Percentiles rank a stretch among this genome's conserved stretches.
Evolutionary conservation across 1,284 basidiomycete species (phyloP).

Genomic region (Apiotrichum gamsii): DNA sequence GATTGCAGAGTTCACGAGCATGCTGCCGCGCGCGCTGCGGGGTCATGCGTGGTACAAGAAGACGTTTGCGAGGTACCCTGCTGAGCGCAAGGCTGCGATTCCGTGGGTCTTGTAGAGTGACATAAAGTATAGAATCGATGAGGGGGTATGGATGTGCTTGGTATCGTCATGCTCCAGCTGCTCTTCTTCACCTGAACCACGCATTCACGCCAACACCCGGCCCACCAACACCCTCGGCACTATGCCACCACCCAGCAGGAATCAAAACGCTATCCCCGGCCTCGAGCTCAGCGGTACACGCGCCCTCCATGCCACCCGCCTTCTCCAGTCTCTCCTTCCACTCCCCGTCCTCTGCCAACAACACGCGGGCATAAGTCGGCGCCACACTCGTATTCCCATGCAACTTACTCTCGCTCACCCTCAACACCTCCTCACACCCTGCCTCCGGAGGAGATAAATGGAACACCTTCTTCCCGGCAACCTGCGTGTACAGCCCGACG

Average conservation of each 20-base stretch:
- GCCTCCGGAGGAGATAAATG: conserved; percentile 33
- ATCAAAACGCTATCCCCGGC: conserved; percentile 38
- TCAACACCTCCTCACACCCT: conserved; percentile 16
- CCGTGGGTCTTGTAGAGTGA: conserved; percentile 56
- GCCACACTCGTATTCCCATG: conserved; percentile 5
- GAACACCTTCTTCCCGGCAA: conserved; percentile 37
- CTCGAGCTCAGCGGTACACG: conserved; percentile 26
- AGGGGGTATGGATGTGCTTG: background rate
- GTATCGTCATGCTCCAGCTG: background rate
- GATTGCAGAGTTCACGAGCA: conserved; percentile 60
- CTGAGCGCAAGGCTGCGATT: conserved; percentile 58
- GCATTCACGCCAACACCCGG: conserved; percentile 35
- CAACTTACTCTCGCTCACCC: conserved; percentile 3
- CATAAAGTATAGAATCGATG: background rate
- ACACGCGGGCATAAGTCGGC: background rate
- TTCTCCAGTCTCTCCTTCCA: conserved; percentile 13
- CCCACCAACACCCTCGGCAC: conserved; percentile 28
- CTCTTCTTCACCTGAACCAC: conserved; percentile 34
- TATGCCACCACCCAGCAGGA: conserved; percentile 44
- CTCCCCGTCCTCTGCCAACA: background rate
- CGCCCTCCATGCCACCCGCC: conserved; percentile 24
- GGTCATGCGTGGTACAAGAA: conserved; percentile 74
- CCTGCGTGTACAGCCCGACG: conserved; percentile 38
- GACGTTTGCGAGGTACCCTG: conserved; percentile 64
- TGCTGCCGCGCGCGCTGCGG: conserved; percentile 71